Evolutionary conservation across 352 stramenopile genomes (phyloP), one percentile per base, ranked within the genome.

Genomic region (Aphanomyces cochlioides): DNA sequence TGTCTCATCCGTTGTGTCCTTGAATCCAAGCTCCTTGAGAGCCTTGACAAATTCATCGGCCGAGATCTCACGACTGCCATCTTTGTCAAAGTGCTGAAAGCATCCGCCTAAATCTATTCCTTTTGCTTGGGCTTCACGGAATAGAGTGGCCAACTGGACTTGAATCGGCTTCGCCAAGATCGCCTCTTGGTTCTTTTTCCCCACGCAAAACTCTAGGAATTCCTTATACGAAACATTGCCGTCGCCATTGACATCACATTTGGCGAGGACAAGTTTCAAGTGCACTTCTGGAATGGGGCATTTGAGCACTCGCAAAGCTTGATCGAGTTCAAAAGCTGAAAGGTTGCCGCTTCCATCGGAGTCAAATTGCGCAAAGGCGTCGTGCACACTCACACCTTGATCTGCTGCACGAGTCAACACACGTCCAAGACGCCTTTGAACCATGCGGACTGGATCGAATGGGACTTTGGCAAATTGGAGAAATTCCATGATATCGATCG

Each of bases 11-110:
- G 66, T 13, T 58, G 71, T 34, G 10, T 53, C 54, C 8, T 75
- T 61, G 43, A 93, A 69, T 0, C 77, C 81, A 6, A 82, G 47
- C n/a, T 79, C 70, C 1, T 21, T n/a, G 12, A 83, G 53, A 12
- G 68, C 77, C 28, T 63, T 7, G 8, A 59, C 48, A 37, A 81
- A 74, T 66, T 82, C 77, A 19, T 38, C 17, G 38, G 39, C 10
- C 17, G 72, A 39, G 34, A 82, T 68, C 12, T 66, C 53, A 8
- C 77, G 75, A 47, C 80, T 87, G 5, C 76, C 73, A 70, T 96
- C 83, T 60, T 90, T 93, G 73, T 96, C 89, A 70, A 96, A 96
- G 56, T 96, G 88, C 0, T 56, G 47, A 57, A 93, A 93, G 63
- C 84, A 90, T n/a, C 76, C 75, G 1, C 81, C 73, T 6, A 90